phyloP scores from a whole-genome alignment of 306 rosid species.

The Ziziphus jujuba region DNA sequence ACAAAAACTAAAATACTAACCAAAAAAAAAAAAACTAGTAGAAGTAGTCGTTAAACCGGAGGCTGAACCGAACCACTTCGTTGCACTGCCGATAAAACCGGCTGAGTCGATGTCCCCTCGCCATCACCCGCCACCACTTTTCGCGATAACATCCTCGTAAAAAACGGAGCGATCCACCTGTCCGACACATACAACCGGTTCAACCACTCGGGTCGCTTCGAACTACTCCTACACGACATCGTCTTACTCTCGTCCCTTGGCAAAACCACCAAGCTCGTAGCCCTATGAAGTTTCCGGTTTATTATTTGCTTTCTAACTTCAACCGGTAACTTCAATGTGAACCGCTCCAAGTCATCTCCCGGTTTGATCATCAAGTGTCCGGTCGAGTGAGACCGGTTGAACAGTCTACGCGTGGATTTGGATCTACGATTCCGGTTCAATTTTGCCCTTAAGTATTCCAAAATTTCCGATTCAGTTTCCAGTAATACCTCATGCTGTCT shows the following conservation, averaged over 20 bases:
- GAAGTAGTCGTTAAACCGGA: conserved; percentile 30
- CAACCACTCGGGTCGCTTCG: conserved; percentile 16
- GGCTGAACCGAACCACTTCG: conserved; percentile 35
- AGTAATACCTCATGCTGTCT: not conserved
- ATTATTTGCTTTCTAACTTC: conserved; percentile 66
- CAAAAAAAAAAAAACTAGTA: not conserved
- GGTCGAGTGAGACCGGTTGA: conserved; percentile 80
- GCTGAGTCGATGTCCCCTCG: conserved; percentile 44
- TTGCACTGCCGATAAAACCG: conserved; percentile 27
- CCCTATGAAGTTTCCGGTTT: conserved; percentile 54
- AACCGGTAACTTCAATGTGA: conserved; percentile 68
- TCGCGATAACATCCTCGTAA: conserved; percentile 54
- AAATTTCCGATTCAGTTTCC: conserved; percentile 5
- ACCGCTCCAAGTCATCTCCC: conserved; percentile 73
- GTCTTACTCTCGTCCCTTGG: conserved; percentile 55
- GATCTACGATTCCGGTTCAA: conserved; percentile 59
- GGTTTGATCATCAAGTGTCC: conserved; percentile 76
- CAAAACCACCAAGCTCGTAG: conserved; percentile 61
- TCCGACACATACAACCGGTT: conserved; percentile 63
- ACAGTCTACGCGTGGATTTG: conserved; percentile 33
- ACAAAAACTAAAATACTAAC: not conserved
- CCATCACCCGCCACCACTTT: conserved; percentile 29
- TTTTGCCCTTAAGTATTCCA: conserved; percentile 18
- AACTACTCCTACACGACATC: conserved; percentile 45
- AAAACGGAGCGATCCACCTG: conserved; percentile 73